These are phyloP conservation scores for Paramarasmius palmivorus DNA, from an alignment of 1,284 basidiomycete species.

Conservation along the genomic window DNA sequence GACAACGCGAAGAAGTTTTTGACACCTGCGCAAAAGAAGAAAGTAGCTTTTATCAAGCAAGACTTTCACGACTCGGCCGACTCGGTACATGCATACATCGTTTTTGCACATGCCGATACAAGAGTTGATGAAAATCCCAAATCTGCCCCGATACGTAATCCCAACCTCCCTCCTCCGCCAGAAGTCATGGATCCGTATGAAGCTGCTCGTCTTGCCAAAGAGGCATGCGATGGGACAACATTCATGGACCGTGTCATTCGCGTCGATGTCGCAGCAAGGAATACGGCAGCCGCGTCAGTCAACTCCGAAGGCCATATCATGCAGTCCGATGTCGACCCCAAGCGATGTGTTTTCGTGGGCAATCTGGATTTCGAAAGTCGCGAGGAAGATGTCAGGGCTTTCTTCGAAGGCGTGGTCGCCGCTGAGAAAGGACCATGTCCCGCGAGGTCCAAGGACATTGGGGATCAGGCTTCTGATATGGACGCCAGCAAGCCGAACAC, in stretches of 20 bases:
- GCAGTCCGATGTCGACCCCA: conserved; percentile 57
- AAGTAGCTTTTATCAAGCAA: conserved; percentile 91
- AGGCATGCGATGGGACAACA: conserved; percentile 66
- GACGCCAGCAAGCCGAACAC: conserved; percentile 30
- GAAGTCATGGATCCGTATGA: conserved; percentile 69
- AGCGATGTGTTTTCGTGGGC: conserved; percentile 87
- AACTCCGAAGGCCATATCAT: conserved; percentile 15
- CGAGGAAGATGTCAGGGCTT: conserved; percentile 87
- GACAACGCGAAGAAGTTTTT: conserved; percentile 66
- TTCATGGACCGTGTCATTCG: conserved; percentile 80
- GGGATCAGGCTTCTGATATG: conserved; percentile 26
- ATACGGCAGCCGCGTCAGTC: conserved; percentile 15
- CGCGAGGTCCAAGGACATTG: conserved; percentile 25
- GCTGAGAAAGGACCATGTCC: conserved; percentile 64
- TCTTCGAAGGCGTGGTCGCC: conserved; percentile 81
- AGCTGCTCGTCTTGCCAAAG: conserved; percentile 64
- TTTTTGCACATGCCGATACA: conserved; percentile 85
- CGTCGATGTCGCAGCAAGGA: conserved; percentile 65
- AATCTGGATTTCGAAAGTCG: conserved; percentile 91
- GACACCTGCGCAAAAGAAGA: conserved; percentile 87
- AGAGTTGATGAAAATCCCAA: conserved; percentile 39
- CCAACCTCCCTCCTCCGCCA: conserved; percentile 58
- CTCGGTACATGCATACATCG: conserved; percentile 83
- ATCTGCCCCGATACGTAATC: conserved; percentile 22
- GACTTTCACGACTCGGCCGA: conserved; percentile 78